Evolutionary conservation across 257 asterid genomes (phyloP).

Genomic region (Echium plantagineum): DNA sequence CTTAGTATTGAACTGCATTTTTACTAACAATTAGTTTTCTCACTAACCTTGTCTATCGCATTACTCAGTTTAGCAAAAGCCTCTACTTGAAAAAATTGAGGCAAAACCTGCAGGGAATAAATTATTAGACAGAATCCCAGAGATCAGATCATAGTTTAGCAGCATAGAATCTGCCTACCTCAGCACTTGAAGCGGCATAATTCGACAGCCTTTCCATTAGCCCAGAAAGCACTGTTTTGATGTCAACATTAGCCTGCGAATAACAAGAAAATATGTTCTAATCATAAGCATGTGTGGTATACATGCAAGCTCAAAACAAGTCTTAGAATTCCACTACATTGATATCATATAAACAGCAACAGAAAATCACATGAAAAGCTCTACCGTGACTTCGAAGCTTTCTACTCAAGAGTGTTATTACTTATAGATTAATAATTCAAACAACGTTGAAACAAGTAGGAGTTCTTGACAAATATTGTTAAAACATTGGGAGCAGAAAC

Average conservation of each 20-base stretch:
- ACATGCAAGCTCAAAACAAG: neutral
- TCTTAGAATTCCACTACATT: no score
- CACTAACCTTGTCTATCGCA: conserved; percentile 84
- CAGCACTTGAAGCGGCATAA: conserved; percentile 90
- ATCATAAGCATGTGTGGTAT: neutral
- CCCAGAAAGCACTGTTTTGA: conserved; percentile 88
- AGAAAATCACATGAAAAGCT: neutral
- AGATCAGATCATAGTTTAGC: conserved; percentile 2
- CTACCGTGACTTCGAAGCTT: neutral
- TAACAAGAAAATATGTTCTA: conserved; percentile 10
- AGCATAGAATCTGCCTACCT: conserved; percentile 35
- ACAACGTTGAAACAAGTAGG: neutral
- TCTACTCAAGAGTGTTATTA: neutral
- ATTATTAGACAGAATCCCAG: conserved; percentile 24
- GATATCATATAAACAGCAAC: no score
- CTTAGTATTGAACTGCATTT: no score
- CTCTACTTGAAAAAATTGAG: conserved; percentile 95
- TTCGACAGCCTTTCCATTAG: conserved; percentile 97
- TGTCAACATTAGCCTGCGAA: conserved; percentile 81
- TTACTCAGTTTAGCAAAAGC: conserved; percentile 86
- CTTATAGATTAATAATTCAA: neutral
- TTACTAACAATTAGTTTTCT: neutral
- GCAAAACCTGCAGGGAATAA: conserved; percentile 64
- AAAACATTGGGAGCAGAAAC: no score
- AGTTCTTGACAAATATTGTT: neutral